A percentile compares a stretch with the other conserved stretches of the same genome.
Evolutionary conservation across 148 eudicot genomes (phyloP).

Genomic region (Agrostemma githago): DNA sequence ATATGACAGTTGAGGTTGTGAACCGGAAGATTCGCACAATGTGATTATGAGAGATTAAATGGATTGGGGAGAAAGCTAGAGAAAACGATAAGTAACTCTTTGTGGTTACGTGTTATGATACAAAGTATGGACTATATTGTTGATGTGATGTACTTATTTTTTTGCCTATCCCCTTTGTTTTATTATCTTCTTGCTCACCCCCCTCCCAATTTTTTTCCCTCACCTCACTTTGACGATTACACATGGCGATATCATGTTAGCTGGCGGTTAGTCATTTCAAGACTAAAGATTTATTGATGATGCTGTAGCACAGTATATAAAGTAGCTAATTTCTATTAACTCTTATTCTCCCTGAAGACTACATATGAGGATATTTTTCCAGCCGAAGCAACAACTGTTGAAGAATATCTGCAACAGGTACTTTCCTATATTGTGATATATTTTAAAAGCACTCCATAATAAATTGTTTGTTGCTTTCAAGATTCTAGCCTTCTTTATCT

Average conservation of each 20-base stretch:
- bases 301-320: neutral
- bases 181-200: too few species aligned
- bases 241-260: too few species aligned
- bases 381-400: too few species aligned
- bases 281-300: neutral
- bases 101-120: too few species aligned
- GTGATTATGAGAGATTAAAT: neutral
- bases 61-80: neutral
- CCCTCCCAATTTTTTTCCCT: neutral
- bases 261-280: neutral
- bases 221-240: too few species aligned
- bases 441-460: neutral
- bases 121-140: too few species aligned
- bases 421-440: neutral
- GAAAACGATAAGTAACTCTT: neutral
- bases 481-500: neutral
- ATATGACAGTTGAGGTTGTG: neutral
- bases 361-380: constrained; percentile 92
- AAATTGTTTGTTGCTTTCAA: neutral
- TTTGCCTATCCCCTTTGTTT: too few species aligned
- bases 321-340: constrained; percentile 8
- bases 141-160: too few species aligned
- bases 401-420: too few species aligned
- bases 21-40: neutral
- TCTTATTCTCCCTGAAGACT: constrained; percentile 41